Conservation (phyloP, 306 rosid species). For the Canavalia gladiata region DNA sequence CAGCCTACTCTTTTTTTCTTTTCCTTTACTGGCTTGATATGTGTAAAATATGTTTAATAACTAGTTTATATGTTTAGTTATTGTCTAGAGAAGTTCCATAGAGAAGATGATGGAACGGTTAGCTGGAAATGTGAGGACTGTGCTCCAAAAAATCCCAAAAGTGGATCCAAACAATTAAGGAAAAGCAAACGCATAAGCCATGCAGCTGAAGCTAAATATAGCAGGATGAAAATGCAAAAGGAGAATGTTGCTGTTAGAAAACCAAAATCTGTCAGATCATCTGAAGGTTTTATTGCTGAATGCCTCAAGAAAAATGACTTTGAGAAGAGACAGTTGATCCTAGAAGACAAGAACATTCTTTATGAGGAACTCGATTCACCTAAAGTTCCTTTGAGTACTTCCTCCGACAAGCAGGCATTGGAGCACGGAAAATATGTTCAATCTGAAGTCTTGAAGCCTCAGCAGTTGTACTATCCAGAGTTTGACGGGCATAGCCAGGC, state of each 20-base stretch:
- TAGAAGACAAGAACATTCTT: background rate
- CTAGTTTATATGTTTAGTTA: constrained; percentile 43
- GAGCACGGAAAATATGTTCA: constrained; percentile 29
- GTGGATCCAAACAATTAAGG: constrained; percentile 14
- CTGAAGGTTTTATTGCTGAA: constrained; percentile 21
- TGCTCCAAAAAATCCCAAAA: constrained; percentile 34
- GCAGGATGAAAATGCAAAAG: constrained; percentile 37
- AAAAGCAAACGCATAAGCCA: constrained; percentile 49
- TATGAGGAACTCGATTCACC: constrained; percentile 16
- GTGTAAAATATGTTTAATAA: constrained; percentile 4
- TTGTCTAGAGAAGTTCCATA: constrained; percentile 36
- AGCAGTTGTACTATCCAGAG: background rate
- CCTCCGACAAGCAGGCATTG: background rate
- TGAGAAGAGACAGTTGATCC: constrained; percentile 7
- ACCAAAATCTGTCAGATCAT: constrained; percentile 9
- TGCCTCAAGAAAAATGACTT: background rate
- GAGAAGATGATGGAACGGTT: constrained; percentile 39
- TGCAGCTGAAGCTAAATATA: constrained; percentile 40
- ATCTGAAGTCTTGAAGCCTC: background rate
- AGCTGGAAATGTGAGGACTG: constrained; percentile 53
- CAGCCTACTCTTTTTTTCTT: background rate
- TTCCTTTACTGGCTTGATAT: background rate
- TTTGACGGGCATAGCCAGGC: constrained; percentile 23
- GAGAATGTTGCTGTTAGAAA: constrained; percentile 3
- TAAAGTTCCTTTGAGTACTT: background rate